Evolutionary conservation across 768 basidiomycete species (phyloP).

Genomic region (Rhizopogon salebrosus): DNA sequence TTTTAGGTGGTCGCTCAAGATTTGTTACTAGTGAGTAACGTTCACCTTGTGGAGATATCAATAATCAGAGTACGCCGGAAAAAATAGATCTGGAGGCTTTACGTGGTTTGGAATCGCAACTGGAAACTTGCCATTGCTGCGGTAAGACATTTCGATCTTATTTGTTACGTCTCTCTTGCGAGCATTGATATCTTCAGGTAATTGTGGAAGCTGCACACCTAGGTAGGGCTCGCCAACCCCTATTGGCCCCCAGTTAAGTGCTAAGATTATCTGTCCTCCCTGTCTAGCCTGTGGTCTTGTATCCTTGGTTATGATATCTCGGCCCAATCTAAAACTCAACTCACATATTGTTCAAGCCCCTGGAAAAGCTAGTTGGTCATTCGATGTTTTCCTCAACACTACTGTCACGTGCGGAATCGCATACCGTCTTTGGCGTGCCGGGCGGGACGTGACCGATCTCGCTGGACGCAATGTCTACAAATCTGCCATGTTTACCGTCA

Average conservation of each 20-base stretch:
- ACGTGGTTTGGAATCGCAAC: slow-evolving; percentile 1
- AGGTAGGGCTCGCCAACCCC: not conserved
- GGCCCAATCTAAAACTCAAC: not conserved
- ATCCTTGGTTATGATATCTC: not conserved
- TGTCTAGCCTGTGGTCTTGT: not conserved
- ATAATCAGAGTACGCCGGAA: not conserved
- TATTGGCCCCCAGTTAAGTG: not conserved
- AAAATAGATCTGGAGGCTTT: slow-evolving; percentile 7
- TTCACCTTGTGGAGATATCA: not conserved
- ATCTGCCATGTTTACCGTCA: slow-evolving; percentile 11
- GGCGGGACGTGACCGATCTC: not conserved
- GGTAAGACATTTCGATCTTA: not conserved
- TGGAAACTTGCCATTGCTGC: not conserved
- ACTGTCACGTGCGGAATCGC: slow-evolving; percentile 12
- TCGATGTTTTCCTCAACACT: slow-evolving; percentile 11
- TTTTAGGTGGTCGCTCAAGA: slow-evolving; percentile 4
- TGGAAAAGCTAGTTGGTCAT: slow-evolving; percentile 6
- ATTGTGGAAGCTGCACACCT: slow-evolving; percentile 3
- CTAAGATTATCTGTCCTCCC: not conserved
- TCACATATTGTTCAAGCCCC: slow-evolving; percentile 1
- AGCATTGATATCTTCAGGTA: not conserved
- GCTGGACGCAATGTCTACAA: slow-evolving; percentile 3
- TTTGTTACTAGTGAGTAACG: not conserved
- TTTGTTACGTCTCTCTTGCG: not conserved
- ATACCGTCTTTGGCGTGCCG: slow-evolving; percentile 9